Evolutionary conservation across 23 red algal genomes (phyloP).

Genomic region (Gracilaria gracilis): DNA sequence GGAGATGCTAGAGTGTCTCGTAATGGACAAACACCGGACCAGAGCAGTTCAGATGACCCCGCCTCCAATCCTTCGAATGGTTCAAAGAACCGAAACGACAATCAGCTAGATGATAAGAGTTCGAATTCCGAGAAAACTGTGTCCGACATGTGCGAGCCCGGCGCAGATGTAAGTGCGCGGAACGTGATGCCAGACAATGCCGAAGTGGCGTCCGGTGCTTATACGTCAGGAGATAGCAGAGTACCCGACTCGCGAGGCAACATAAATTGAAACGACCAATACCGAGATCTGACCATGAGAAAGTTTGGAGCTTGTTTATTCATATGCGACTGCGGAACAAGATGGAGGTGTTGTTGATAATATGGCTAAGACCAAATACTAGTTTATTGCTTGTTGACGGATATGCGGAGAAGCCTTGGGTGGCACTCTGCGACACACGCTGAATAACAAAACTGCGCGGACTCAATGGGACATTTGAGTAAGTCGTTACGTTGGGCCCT

Average conservation of each 20-base stretch:
- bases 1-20: conserved; percentile 34
- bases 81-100: not conserved
- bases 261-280: not conserved
- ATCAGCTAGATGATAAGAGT: not conserved
- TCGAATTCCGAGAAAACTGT: not conserved
- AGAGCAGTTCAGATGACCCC: not conserved
- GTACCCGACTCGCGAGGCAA: not conserved
- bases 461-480: too few relatives aligned
- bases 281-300: too few relatives aligned
- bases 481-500: too few relatives aligned
- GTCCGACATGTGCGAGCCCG: not conserved
- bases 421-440: too few relatives aligned
- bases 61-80: not conserved
- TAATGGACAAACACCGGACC: not conserved
- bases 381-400: too few relatives aligned
- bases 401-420: too few relatives aligned
- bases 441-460: too few relatives aligned
- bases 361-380: too few relatives aligned
- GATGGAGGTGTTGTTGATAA: too few relatives aligned
- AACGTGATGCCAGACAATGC: not conserved
- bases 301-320: too few relatives aligned
- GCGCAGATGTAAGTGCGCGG: not conserved
- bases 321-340: too few relatives aligned
- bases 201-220: not conserved
- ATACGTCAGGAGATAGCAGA: not conserved